Conservation (phyloP, 495 filamentous ascomycete species). For the Haplographium delicatum region DNA sequence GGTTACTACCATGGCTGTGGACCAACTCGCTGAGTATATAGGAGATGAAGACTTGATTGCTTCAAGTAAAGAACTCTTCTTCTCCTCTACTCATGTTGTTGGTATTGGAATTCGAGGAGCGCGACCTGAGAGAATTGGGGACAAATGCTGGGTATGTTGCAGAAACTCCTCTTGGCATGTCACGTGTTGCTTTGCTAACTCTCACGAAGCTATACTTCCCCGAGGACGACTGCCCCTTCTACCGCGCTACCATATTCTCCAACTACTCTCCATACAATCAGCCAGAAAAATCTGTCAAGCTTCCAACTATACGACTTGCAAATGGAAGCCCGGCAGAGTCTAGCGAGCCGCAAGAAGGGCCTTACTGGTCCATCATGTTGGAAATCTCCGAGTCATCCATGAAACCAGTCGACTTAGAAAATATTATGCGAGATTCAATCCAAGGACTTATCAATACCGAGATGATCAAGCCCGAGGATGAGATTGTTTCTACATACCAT, state of each 20-base stretch:
- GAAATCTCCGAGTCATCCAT: constrained; percentile 93
- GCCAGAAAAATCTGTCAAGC: constrained; percentile 72
- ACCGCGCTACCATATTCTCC: constrained; percentile 99
- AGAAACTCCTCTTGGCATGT: not conserved
- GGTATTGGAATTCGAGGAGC: constrained; percentile 90
- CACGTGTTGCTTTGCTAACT: constrained; percentile 24
- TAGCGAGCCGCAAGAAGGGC: constrained; percentile 68
- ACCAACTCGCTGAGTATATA: constrained; percentile 82
- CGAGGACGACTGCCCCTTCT: constrained; percentile 98
- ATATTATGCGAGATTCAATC: constrained; percentile 82
- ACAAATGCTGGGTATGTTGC: constrained; percentile 90
- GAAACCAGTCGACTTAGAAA: constrained; percentile 86
- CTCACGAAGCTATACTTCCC: constrained; percentile 88
- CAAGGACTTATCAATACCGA: constrained; percentile 95
- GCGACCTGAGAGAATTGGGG: constrained; percentile 93
- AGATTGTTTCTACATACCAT: constrained; percentile 98
- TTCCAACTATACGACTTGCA: constrained; percentile 79
- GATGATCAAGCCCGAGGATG: constrained; percentile 83
- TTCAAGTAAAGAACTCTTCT: constrained; percentile 90
- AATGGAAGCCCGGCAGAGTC: constrained; percentile 72
- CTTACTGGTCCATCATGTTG: constrained; percentile 99
- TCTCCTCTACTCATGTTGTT: constrained; percentile 95
- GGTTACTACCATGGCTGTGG: constrained; percentile 93
- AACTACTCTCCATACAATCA: constrained; percentile 99
- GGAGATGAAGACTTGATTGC: constrained; percentile 74